These are phyloP conservation scores for Russula dissimulans DNA, from an alignment of 768 basidiomycete genomes.

Conservation along the genomic window DNA sequence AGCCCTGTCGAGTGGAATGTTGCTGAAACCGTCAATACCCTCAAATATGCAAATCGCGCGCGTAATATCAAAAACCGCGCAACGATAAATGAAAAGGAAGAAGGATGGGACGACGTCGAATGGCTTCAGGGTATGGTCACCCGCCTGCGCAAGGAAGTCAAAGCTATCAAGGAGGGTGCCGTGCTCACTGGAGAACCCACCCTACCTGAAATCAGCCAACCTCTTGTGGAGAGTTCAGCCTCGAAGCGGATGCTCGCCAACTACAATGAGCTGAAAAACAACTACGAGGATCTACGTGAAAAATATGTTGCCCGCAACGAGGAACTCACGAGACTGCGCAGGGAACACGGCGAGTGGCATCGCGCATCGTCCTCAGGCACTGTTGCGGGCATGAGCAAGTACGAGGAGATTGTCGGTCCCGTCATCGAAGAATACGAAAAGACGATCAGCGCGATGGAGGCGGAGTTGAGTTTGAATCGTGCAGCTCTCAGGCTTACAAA, in stretches of 20 bases:
- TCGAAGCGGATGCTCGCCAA: constrained; percentile 72
- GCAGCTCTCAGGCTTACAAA: constrained; percentile 87
- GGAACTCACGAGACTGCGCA: constrained; percentile 71
- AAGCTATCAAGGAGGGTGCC: constrained; percentile 64
- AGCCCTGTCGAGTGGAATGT: constrained; percentile 95
- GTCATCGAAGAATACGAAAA: constrained; percentile 99
- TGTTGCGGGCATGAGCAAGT: constrained; percentile 53
- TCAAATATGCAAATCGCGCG: constrained; percentile 96
- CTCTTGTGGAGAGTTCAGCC: constrained; percentile 31
- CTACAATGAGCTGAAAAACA: constrained; percentile 76
- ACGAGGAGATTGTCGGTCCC: constrained; percentile 91
- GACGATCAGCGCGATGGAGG: constrained; percentile 90
- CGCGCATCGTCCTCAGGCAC: constrained; percentile 50
- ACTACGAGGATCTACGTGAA: constrained; percentile 74
- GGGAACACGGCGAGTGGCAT: constrained; percentile 70
- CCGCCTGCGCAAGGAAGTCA: constrained; percentile 81
- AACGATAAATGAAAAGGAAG: constrained; percentile 86
- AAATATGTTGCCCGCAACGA: constrained; percentile 85
- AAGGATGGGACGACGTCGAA: constrained; percentile 97
- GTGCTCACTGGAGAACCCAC: constrained; percentile 18
- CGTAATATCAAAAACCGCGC: constrained; percentile 96
- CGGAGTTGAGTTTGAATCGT: constrained; percentile 77
- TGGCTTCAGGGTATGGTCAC: constrained; percentile 86
- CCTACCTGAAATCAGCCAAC: constrained; percentile 6
- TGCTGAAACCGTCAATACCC: constrained; percentile 85